Percentiles rank a stretch among this genome's conserved stretches.
Conservation (phyloP, 768 basidiomycete genomes). For the Termitomyces sp. region DNA sequence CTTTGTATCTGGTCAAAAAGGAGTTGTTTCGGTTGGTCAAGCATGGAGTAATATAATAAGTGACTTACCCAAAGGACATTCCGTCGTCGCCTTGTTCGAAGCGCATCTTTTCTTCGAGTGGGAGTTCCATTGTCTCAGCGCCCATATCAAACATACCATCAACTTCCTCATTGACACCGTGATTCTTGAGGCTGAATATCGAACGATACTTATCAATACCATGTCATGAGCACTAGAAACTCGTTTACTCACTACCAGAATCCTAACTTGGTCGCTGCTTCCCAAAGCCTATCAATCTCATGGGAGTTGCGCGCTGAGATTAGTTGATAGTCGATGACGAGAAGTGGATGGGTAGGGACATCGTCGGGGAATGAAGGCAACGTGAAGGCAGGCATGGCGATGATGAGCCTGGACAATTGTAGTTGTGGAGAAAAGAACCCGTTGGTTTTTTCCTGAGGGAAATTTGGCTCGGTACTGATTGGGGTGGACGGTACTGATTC, state of each 20-base stretch:
- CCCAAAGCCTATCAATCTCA: constrained; percentile 54
- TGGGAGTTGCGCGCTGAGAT: constrained; percentile 37
- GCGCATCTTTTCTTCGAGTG: constrained; percentile 55
- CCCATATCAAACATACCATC: constrained; percentile 57
- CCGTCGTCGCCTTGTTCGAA: constrained; percentile 56
- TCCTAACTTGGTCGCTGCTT: constrained; percentile 55
- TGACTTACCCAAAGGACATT: constrained; percentile 34
- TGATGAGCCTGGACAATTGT: not conserved
- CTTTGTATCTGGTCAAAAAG: constrained; percentile 39
- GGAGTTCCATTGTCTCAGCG: constrained; percentile 50
- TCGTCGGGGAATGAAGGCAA: constrained; percentile 48
- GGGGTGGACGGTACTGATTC: too few species aligned
- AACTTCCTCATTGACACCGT: constrained; percentile 48
- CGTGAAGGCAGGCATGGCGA: not conserved
- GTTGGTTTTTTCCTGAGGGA: too few species aligned
- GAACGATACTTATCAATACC: not conserved
- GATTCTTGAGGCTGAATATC: constrained; percentile 41
- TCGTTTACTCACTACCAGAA: constrained; percentile 63
- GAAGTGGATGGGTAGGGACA: constrained; percentile 51
- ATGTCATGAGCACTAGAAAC: not conserved
- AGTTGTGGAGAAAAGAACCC: not conserved
- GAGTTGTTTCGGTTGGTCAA: not conserved
- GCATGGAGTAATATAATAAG: not conserved
- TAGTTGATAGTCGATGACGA: constrained; percentile 54
- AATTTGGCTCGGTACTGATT: too few species aligned